Base-by-base conservation (phyloP, 2,329 filamentous ascomycete genomes). In the Alternaria ventricosa region DNA sequence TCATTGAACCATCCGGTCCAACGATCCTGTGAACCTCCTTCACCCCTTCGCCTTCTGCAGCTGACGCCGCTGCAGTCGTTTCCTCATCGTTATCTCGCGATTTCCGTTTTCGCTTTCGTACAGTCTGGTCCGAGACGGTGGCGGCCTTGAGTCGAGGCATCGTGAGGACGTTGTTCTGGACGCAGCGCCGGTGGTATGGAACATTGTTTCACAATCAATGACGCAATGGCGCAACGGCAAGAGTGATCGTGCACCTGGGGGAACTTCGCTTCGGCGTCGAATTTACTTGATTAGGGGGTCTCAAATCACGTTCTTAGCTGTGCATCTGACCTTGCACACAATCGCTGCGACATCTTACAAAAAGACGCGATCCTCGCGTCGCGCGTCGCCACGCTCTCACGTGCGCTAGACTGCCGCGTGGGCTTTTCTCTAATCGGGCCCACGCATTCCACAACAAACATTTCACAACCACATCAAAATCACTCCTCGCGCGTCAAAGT, bases 101-200 rank as follows among this genome's bases (percentile, higher is more conserved):
- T 46, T 79, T 75, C 23, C 74, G 70, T 69, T 84, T 85, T 33
- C 83, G 74, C 70, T 85, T 86, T 15, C 81, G 76, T 27, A 82
- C 74, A 13, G 82, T 73, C 61, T 83, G 81, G 30, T 79, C 76
- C n/a, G 82, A 83, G 11, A 83, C 80, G 8, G 80, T 78, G 18
- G 81, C 81, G 57, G 79, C 82, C 73, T 83, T 82, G 57, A 84
- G 45, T 27, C 68, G 66, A 54, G 68, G 66, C 68, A 70, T 70
- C 18, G 49, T 67, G 54, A 46, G 27, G 30, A 62, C 66, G 44
- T 63, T 23, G 60, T 54, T 61, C 28, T n/a, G 36, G 23, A 41
- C 33, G 47, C 55, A 45, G 53, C 46, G 57, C 18, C 15, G 28
- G 12, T 43, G 33, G 20, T 45, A 53, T 13, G 28, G 50, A 59